A percentile compares a stretch with the other conserved stretches of the same genome.
These are phyloP conservation scores for Collybia nuda DNA, from an alignment of 768 basidiomycete genomes.

Conservation along the genomic window DNA sequence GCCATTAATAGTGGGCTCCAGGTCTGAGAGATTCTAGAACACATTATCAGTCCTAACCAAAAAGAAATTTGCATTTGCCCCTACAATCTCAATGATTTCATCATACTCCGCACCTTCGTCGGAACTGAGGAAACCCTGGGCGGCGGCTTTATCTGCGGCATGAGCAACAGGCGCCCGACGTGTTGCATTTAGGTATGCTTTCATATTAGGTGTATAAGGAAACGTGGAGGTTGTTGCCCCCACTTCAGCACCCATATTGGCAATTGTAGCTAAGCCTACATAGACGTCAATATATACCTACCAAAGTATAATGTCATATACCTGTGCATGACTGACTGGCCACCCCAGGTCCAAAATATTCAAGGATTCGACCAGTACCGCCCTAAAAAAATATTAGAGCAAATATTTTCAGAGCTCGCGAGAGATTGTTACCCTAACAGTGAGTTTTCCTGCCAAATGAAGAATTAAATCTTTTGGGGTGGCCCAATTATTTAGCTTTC, in stretches of 20 bases:
- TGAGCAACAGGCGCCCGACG: slow-evolving; percentile 82
- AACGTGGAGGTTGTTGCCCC: slow-evolving; percentile 99
- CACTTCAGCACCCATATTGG: slow-evolving; percentile 99
- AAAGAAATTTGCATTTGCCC: slow-evolving; percentile 20
- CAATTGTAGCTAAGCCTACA: slow-evolving; percentile 86
- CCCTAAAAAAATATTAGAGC: slow-evolving; percentile 86
- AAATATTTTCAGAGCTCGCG: slow-evolving; percentile 79
- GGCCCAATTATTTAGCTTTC: slow-evolving; percentile 85
- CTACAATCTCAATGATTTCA: slow-evolving; percentile 89
- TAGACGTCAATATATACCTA: neutral
- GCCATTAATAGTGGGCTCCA: slow-evolving; percentile 93
- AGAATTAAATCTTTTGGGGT: slow-evolving; percentile 97
- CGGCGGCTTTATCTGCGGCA: slow-evolving; percentile 84
- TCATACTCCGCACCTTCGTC: slow-evolving; percentile 93
- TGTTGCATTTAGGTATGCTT: slow-evolving; percentile 86
- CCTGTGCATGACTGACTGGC: slow-evolving; percentile 90
- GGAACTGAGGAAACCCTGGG: slow-evolving; percentile 73
- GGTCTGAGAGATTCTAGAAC: slow-evolving; percentile 75
- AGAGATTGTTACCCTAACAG: slow-evolving; percentile 70
- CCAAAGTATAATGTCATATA: slow-evolving; percentile 20
- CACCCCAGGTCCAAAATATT: slow-evolving; percentile 96
- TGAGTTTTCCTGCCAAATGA: slow-evolving; percentile 90
- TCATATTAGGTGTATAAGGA: slow-evolving; percentile 92
- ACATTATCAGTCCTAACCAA: slow-evolving; percentile 3
- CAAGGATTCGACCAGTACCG: slow-evolving; percentile 92